Evolutionary conservation across 1,139 yeast species (phyloP), one percentile per base, ranked within the genome.

Genomic region (Wickerhamomyces sp.): DNA sequence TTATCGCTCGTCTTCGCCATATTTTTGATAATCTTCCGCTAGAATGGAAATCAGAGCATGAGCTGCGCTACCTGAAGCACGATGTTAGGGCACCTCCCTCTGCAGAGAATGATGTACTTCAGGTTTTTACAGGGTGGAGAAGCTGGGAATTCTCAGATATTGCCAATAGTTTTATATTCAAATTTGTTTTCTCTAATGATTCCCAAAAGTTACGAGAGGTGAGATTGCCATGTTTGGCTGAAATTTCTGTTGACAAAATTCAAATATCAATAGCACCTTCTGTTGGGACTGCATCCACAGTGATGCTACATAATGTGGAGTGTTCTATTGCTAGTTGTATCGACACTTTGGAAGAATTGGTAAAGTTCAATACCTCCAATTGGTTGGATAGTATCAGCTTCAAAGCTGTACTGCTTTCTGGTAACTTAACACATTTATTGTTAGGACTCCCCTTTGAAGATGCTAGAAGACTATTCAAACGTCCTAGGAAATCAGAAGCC

Each of bases 101-200:
- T 49, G 86, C 89, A 0, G 68, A 70, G 44, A 66, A 67, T 10
- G 72, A 70, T 19, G 85, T 85, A 3, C 60, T 75, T 33, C 65
- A 69, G 3, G 68, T 81, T 0, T 87, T 88, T 54, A 68, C 81
- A 0, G 68, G 72, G n/a, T 90, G 97, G 97, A 76, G 97, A 67
- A 77, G 80, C 42, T 92, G 97, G 97, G 97, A 90, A 51, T 78
- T 76, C 43, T 63, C 72, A 7, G 75, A 76, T 51, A 70, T 79
- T 21, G 77, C 77, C 32, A 66, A 79, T 35, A 72, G 81, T 38
- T 72, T 67, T 37, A 69, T 81, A 41, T 76, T 81, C 49, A 64
- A 64, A 18, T 58, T 61, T 31, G 67, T 74, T 1, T 78, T 77
- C 44, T 28, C 48, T 1, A 30, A 39, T 3, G 27, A n/a, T n/a